Base-by-base conservation (phyloP, 2,329 filamentous ascomycete species). In the Waltergamsia citrina region DNA sequence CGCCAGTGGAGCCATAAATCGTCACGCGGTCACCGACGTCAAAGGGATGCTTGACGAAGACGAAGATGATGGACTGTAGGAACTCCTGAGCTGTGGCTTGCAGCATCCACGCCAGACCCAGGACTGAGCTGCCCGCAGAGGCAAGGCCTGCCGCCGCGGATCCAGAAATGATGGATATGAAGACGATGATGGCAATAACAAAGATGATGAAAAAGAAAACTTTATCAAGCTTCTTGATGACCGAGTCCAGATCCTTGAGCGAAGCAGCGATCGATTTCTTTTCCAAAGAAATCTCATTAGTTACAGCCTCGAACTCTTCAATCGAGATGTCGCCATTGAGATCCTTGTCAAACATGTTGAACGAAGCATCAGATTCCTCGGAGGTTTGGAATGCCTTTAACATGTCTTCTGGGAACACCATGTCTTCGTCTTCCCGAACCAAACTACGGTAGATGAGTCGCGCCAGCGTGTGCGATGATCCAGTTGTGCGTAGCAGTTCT, bases 21-120 rank as follows among this genome's bases (percentile, higher is more conserved):
- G 82, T 85, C 6, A 96, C 85, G 47, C 90, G 80, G 54, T 96
- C 90, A 35, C 90, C 90, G 4, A 95, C 88, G 55, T 96, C 90
- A 47, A 95, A 96, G 1, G 90, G 90, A 53, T 96, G 90, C 64
- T 95, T 95, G 60, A 95, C 81, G 47, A 95, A 94, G 44, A 95
- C 88, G 52, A 95, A 95, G 45, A 95, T 84, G 51, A 90, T 77
- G 8, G 87, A 94, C 59, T 94, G 87, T 3, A 95, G 66, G 45
- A 96, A 94, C 51, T 96, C 90, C 51, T 94, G 87, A 0, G 90
- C 90, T 0, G 90, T 95, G 1, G 85, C 83, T 39, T 87, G 85
- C 46, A 96, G 85, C 36, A 95, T 68, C 90, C 90, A 96, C 0
- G 86, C 88, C 2, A 95, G 67, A 36, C 87, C 90, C 6, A 96